A percentile compares a stretch with the other conserved stretches of the same genome.
phyloP scores from a whole-genome alignment of 179 eudicot genomes.

The Beta lomatogona region DNA sequence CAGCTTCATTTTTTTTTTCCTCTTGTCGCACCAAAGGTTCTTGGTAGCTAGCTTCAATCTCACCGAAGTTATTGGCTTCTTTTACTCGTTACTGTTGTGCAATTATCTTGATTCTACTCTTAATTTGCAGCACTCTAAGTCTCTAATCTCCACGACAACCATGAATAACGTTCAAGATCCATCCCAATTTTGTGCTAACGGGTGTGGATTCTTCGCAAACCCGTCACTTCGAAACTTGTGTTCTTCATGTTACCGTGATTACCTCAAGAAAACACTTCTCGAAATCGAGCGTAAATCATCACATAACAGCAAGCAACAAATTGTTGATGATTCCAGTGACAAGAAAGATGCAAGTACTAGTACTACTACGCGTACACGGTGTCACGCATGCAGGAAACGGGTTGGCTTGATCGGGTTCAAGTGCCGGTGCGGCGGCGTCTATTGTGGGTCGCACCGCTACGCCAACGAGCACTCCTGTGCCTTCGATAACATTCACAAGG shows the following conservation, averaged over 20 bases:
- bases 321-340: neutral
- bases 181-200: slow-evolving; percentile 48
- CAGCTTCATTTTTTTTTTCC: no score
- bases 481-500: slow-evolving; percentile 35
- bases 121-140: no score
- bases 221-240: slow-evolving; percentile 51
- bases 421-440: slow-evolving; percentile 47
- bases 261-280: slow-evolving; percentile 25
- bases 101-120: no score
- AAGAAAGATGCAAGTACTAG: neutral
- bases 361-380: slow-evolving; percentile 21
- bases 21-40: no score
- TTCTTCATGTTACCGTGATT: slow-evolving; percentile 53
- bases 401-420: slow-evolving; percentile 51
- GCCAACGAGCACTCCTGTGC: slow-evolving; percentile 44
- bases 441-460: slow-evolving; percentile 45
- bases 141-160: no score
- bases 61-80: no score
- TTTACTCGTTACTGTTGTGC: no score
- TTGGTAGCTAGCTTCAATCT: no score
- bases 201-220: slow-evolving; percentile 62
- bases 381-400: slow-evolving; percentile 43
- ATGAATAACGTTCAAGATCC: neutral
- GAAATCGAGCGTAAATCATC: neutral
- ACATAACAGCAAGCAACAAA: neutral